Evolutionary conservation across 1,139 yeast genomes (phyloP).

Genomic region (Tardiomyces depauwii): DNA sequence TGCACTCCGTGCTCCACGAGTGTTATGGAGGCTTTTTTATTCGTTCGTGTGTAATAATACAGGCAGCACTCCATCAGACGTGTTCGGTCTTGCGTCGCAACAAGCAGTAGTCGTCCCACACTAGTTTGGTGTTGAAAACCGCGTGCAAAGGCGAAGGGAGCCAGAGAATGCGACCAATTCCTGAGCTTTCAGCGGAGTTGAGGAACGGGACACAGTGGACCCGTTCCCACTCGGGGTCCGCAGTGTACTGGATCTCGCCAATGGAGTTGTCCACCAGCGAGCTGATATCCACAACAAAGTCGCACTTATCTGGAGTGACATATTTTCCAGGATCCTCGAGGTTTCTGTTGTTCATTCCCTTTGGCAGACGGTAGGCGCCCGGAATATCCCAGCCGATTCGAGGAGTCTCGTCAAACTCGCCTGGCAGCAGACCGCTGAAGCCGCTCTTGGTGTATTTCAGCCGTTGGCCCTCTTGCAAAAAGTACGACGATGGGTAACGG

Average conservation of each 20-base stretch:
- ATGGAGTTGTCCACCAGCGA: constrained; percentile 17
- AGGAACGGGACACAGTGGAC: constrained; percentile 27
- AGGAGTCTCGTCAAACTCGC: constrained; percentile 53
- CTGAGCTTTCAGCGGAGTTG: constrained; percentile 26
- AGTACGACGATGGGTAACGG: constrained; percentile 80
- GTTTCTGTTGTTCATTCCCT: constrained; percentile 65
- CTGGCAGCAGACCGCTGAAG: constrained; percentile 81
- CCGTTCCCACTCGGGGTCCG: constrained; percentile 22
- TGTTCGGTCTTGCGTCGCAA: not conserved
- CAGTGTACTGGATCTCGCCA: constrained; percentile 14
- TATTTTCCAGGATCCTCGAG: constrained; percentile 26
- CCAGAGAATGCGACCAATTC: constrained; percentile 31
- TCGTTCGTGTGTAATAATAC: no score
- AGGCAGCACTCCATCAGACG: no score
- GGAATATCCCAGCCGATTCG: constrained; percentile 20
- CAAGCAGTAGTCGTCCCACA: constrained; percentile 20
- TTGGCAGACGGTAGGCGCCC: constrained; percentile 35
- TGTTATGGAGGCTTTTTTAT: no score
- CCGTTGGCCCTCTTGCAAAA: constrained; percentile 51
- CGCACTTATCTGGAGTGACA: constrained; percentile 19
- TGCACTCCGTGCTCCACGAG: no score
- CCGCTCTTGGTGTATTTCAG: constrained; percentile 63
- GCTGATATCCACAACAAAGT: constrained; percentile 26
- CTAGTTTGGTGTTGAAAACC: constrained; percentile 12
- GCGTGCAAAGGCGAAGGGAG: constrained; percentile 22